These are phyloP conservation scores for Mycena floridula DNA, from an alignment of 768 basidiomycete species.

Conservation along the genomic window DNA sequence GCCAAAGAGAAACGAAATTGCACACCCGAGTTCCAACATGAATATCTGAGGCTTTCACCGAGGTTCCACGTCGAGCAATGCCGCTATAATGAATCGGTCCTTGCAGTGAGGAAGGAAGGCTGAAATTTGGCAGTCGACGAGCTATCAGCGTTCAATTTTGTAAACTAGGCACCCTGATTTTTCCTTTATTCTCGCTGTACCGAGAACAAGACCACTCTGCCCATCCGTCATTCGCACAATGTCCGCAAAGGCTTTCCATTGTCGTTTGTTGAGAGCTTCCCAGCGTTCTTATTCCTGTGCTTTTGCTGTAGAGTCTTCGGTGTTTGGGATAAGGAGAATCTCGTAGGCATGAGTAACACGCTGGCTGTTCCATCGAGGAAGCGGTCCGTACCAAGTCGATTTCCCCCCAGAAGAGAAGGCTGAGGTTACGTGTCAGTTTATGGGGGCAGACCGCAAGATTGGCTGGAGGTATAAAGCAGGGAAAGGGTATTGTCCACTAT, in stretches of 20 bases:
- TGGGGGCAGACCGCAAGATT: conserved; percentile 60
- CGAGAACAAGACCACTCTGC: background rate
- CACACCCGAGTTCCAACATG: too few relatives aligned
- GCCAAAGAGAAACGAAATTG: too few relatives aligned
- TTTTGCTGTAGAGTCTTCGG: background rate
- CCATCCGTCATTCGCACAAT: background rate
- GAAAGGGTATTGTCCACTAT: conserved; percentile 68
- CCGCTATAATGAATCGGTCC: too few relatives aligned
- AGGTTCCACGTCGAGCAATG: too few relatives aligned
- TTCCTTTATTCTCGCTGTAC: background rate
- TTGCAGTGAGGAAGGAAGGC: too few relatives aligned
- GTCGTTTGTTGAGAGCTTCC: too few relatives aligned
- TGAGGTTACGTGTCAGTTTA: conserved; percentile 50
- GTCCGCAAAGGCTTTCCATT: background rate
- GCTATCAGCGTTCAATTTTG: too few relatives aligned
- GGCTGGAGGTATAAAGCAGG: conserved; percentile 55
- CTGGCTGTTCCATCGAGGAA: conserved; percentile 32
- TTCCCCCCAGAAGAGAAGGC: conserved; percentile 29
- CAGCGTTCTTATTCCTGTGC: background rate
- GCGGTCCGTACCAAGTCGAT: conserved; percentile 17
- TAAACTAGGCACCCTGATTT: too few relatives aligned
- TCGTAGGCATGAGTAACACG: conserved; percentile 16
- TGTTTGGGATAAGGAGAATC: conserved; percentile 3
- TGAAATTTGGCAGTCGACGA: too few relatives aligned
- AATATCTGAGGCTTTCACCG: too few relatives aligned